A percentile compares a stretch with the other conserved stretches of the same genome.
phyloP scores from a whole-genome alignment of 1,284 basidiomycete genomes.

The Cutaneotrichosporon curvatum region DNA sequence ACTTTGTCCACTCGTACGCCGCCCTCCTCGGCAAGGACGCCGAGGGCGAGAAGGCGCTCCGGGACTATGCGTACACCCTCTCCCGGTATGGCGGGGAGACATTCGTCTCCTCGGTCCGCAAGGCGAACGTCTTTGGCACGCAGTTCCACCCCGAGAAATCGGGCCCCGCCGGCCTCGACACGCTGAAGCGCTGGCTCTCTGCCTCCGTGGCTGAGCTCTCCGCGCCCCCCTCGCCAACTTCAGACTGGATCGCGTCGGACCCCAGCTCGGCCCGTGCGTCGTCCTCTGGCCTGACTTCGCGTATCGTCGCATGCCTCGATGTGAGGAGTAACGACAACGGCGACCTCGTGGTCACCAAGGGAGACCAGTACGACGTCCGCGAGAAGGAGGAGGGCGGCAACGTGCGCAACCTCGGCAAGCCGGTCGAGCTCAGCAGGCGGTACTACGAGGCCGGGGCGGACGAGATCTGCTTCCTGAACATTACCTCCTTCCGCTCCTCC shows the following conservation, averaged over 20 bases:
- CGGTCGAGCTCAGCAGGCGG: conserved; percentile 78
- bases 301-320: conserved; percentile 96
- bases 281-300: conserved; percentile 72
- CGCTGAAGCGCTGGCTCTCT: conserved; percentile 77
- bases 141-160: conserved; percentile 99
- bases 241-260: conserved; percentile 6
- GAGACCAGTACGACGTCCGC: conserved; percentile 97
- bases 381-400: conserved; percentile 67
- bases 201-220: conserved; percentile 42
- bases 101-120: conserved; percentile 81
- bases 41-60: conserved; percentile 44
- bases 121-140: conserved; percentile 81
- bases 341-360: conserved; percentile 98
- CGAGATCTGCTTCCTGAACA: conserved; percentile 96
- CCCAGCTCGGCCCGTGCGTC: conserved; percentile 24
- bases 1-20: conserved; percentile 96
- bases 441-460: conserved; percentile 91
- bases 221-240: conserved; percentile 4
- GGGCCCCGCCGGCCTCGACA: conserved; percentile 75
- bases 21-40: conserved; percentile 52
- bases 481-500: conserved; percentile 96
- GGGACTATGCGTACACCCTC: conserved; percentile 71
- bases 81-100: conserved; percentile 90
- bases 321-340: conserved; percentile 93
- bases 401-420: conserved; percentile 96